phyloP scores from a whole-genome alignment of 495 filamentous ascomycete genomes.

The Aspergillus diversus region DNA sequence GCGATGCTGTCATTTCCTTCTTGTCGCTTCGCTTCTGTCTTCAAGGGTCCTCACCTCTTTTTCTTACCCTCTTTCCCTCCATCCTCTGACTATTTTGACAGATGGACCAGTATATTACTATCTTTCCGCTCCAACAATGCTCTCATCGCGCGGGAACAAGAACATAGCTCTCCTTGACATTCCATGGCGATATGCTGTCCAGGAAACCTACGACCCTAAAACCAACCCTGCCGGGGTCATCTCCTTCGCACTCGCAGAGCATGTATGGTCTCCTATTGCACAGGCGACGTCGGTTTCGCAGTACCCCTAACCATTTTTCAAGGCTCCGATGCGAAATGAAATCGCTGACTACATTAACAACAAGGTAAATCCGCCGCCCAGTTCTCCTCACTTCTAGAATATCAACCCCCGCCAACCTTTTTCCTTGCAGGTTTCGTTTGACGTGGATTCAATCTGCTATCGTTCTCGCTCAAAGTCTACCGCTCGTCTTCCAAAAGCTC shows the following conservation, averaged over 20 bases:
- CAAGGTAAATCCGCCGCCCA: conserved; percentile 24
- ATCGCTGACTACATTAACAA: conserved; percentile 40
- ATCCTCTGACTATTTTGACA: background rate
- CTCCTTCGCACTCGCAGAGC: conserved; percentile 41
- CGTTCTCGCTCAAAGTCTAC: conserved; percentile 30
- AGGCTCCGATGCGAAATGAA: conserved; percentile 36
- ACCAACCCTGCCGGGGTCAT: conserved; percentile 37
- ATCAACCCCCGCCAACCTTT: background rate
- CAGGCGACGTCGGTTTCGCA: background rate
- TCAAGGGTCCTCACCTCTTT: background rate
- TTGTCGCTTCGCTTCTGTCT: background rate
- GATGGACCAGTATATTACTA: too few species aligned
- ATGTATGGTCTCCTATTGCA: conserved; percentile 26
- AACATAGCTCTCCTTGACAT: conserved; percentile 29
- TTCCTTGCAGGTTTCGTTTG: conserved; percentile 31
- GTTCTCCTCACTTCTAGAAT: background rate
- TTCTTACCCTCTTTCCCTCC: background rate
- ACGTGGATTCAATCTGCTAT: conserved; percentile 36
- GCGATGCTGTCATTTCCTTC: background rate
- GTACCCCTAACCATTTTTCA: background rate
- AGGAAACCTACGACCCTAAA: conserved; percentile 35
- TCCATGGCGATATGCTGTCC: conserved; percentile 36
- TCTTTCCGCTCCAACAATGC: conserved; percentile 25
- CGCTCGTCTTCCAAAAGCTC: conserved; percentile 32
- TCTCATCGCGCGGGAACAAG: conserved; percentile 35